These are phyloP conservation scores for Trichomonas vaginalis DNA, from an alignment of 208 protist species.

Conservation along the genomic window DNA sequence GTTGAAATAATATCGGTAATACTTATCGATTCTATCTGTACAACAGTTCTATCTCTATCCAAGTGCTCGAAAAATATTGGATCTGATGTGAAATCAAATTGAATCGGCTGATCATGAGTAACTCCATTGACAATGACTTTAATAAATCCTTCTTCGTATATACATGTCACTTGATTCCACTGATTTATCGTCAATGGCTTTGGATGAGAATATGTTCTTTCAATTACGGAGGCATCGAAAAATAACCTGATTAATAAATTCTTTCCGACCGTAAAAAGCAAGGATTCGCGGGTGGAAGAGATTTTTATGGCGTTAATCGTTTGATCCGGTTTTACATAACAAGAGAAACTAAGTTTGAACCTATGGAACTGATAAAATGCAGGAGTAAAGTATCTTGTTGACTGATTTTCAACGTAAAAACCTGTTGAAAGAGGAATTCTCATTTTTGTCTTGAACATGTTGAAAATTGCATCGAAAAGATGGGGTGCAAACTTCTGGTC, in stretches of 20 bases:
- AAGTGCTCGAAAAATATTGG: not conserved
- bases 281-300: not conserved
- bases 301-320: not conserved
- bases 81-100: not conserved
- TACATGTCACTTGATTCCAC: not conserved
- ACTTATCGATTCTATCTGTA: not conserved
- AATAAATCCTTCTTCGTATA: not conserved
- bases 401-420: not conserved
- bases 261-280: not conserved
- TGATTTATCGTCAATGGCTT: not conserved
- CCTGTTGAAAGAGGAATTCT: not conserved
- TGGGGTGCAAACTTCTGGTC: not conserved
- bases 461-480: not conserved
- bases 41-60: not conserved
- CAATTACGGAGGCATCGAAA: not conserved
- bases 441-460: not conserved
- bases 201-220: not conserved
- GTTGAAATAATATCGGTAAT: not conserved
- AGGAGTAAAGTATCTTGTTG: not conserved
- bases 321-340: not conserved
- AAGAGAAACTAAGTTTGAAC: not conserved
- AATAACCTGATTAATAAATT: not conserved
- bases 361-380: not conserved
- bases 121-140: not conserved
- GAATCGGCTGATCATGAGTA: not conserved